These are phyloP conservation scores for Dryas drummondii DNA, from an alignment of 306 rosid genomes.

Conservation along the genomic window DNA sequence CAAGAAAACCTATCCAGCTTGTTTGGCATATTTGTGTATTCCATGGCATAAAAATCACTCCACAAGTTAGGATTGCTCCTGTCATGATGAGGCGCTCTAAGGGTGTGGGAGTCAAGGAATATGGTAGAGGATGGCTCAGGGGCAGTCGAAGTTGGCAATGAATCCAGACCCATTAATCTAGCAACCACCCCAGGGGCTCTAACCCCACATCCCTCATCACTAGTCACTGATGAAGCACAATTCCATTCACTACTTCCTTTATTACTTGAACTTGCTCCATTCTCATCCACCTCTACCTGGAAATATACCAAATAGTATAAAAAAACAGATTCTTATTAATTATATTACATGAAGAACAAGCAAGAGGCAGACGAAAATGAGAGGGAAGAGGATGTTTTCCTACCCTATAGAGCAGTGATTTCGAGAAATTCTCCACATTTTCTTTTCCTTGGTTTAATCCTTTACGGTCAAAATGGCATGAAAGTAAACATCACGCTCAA, in stretches of 20 bases:
- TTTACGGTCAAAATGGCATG: constrained; percentile 35
- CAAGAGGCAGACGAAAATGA: constrained; percentile 1
- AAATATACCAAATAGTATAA: constrained; percentile 25
- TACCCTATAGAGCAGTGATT: constrained; percentile 50
- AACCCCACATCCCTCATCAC: constrained; percentile 67
- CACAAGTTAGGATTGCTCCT: constrained; percentile 33
- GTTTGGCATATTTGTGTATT: constrained; percentile 43
- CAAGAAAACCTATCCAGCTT: constrained; percentile 52
- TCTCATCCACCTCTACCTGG: constrained; percentile 59
- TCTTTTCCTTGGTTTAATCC: constrained; percentile 61
- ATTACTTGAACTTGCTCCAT: constrained; percentile 56
- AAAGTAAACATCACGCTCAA: constrained; percentile 17
- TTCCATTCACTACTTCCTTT: constrained; percentile 49
- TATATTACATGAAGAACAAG: background rate
- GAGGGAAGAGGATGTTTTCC: constrained; percentile 21
- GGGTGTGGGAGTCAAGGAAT: constrained; percentile 39
- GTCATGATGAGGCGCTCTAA: constrained; percentile 44
- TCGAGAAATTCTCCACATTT: constrained; percentile 48
- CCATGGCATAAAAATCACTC: constrained; percentile 38
- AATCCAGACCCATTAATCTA: constrained; percentile 91
- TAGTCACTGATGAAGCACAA: constrained; percentile 44
- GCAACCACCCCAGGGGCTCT: constrained; percentile 86
- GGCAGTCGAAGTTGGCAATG: constrained; percentile 55
- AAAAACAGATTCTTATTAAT: background rate
- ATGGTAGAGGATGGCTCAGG: constrained; percentile 45